Conservation (phyloP, 2,329 filamentous ascomycete genomes). For the Cladobotryum protrusum region DNA sequence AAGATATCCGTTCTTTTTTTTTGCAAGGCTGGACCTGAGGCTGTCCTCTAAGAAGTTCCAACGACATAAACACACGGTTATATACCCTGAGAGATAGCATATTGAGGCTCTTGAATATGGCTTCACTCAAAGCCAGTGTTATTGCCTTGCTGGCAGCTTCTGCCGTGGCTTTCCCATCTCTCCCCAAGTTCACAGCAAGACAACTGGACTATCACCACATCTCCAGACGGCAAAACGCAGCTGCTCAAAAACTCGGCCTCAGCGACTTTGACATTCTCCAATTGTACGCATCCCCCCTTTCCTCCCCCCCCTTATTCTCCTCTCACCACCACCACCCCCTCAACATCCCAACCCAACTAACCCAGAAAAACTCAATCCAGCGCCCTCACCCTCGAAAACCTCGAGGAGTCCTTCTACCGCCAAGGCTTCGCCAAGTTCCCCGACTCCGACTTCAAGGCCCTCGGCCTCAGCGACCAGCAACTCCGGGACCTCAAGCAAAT, state of each 20-base stretch:
- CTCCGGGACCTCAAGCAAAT: constrained; percentile 52
- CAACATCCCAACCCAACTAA: background rate
- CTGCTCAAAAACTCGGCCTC: constrained; percentile 40
- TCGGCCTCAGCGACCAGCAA: constrained; percentile 25
- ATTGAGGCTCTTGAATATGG: constrained; percentile 25
- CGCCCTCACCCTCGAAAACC: constrained; percentile 67
- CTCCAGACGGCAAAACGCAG: constrained; percentile 45
- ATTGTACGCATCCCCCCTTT: constrained; percentile 40
- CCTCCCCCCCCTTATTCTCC: too few species aligned
- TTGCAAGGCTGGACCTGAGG: too few species aligned
- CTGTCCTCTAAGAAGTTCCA: too few species aligned
- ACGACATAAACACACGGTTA: too few species aligned
- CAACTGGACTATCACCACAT: constrained; percentile 43
- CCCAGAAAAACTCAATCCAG: constrained; percentile 11
- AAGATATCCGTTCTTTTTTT: too few species aligned
- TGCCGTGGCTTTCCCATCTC: constrained; percentile 41
- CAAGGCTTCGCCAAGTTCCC: constrained; percentile 64
- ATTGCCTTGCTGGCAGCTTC: constrained; percentile 40
- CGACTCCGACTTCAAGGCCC: constrained; percentile 56
- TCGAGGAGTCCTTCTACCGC: constrained; percentile 67
- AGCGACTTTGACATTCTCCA: constrained; percentile 51
- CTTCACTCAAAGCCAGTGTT: constrained; percentile 34
- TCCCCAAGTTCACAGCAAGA: constrained; percentile 35
- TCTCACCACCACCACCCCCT: background rate
- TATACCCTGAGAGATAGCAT: too few species aligned